Base-by-base conservation (phyloP, 2,329 filamentous ascomycete genomes). In the Aspergillus viridinutans region DNA sequence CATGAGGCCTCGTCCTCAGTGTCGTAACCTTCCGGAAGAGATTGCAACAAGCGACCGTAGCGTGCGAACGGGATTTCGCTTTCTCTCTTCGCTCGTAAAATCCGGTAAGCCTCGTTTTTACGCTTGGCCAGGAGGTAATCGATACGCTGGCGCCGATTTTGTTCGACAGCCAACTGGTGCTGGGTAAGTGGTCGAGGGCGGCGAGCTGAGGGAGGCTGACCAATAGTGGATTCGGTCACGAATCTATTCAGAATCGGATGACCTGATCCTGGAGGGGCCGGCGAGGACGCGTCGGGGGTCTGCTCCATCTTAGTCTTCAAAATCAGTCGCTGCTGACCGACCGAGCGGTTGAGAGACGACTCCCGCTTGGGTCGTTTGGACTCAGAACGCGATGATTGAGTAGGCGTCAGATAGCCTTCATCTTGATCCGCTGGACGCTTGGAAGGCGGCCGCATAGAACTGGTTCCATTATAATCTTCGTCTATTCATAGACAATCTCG, bases 151-250 rank as follows among this genome's bases (percentile, higher is more conserved):
- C 75, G 76, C 32, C 77, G 73, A 56, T 80, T 78, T 53, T 79
- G 75, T 58, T 80, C 78, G 4, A 81, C 74, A 23, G 79, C 78
- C 52, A 79, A 69, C 55, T 81, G 78, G 55, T 81, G 79, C 52
- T 80, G 77, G 2, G 78, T 81, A 43, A 80, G 70, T 9, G 78
- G 78, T 20, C 78, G 74, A 14, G 77, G 75, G 12, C 78, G 76
- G 52, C 76, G 74, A 49, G 70, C 67, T 43, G 68, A 65, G 53
- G 62, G 53, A 40, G 59, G 64, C 50, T 69, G 68, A 21, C 64
- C 64, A 51, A 68, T 64, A 29, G 70, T 67, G 21, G 71, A 64
- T 54, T 73, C 71, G 1, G 67, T 64, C 50, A 71, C 67, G 59
- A 74, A 78, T 43, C 76, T 74, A 58, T 73, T 74, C 14, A 78